Percentiles rank a stretch among this genome's conserved stretches.
Evolutionary conservation across 164 flowering plant species (phyloP).

Genomic region (Nelumbo lutea): DNA sequence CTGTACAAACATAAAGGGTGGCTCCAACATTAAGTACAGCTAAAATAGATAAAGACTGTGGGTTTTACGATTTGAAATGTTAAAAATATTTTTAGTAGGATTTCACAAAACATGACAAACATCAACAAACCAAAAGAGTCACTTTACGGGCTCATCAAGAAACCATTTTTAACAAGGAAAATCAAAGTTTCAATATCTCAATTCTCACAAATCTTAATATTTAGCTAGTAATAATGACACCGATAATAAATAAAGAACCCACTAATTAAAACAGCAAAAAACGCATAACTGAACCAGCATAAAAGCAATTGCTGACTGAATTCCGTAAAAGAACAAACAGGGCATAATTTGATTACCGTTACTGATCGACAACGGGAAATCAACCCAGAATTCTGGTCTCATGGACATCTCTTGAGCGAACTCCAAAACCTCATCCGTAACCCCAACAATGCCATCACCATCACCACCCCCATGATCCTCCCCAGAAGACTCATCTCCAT

Average conservation of each 20-base stretch:
- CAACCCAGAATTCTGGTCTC: constrained; percentile 47
- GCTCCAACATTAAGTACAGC: not conserved
- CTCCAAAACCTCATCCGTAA: constrained; percentile 39
- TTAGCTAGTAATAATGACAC: not conserved
- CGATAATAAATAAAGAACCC: not conserved
- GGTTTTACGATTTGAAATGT: too few species aligned
- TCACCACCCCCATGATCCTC: constrained; percentile 6
- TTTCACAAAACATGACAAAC: not conserved
- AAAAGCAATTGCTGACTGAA: not conserved
- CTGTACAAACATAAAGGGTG: not conserved
- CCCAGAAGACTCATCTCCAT: constrained; percentile 5
- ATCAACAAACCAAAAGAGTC: not conserved
- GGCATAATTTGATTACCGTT: constrained; percentile 17
- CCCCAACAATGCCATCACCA: constrained; percentile 25
- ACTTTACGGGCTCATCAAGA: not conserved
- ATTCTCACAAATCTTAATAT: too few species aligned
- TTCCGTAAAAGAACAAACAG: not conserved
- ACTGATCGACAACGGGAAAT: constrained; percentile 39
- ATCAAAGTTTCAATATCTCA: not conserved
- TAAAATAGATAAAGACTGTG: not conserved
- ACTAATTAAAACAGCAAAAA: not conserved
- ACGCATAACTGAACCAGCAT: not conserved
- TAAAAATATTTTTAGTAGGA: too few species aligned
- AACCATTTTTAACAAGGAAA: not conserved
- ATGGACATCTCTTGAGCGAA: constrained; percentile 36